A percentile compares a stretch with the other conserved stretches of the same genome.
Evolutionary conservation across 2,329 filamentous ascomycete species (phyloP).

Genomic region (Pseudomassariella vexata): DNA sequence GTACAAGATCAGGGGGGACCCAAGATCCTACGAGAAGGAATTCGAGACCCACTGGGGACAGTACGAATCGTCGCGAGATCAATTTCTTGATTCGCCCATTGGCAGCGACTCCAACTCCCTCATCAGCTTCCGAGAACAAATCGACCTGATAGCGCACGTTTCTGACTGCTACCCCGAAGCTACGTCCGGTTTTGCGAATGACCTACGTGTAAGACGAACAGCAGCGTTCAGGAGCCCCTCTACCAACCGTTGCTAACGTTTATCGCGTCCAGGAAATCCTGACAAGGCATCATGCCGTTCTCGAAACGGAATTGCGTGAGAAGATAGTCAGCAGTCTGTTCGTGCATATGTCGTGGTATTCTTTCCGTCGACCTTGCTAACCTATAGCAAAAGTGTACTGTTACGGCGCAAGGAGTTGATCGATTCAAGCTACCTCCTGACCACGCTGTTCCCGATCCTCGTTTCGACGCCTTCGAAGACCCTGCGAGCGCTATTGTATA

Average conservation of each 20-base stretch:
- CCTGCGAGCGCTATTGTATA: conserved; percentile 71
- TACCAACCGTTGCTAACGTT: too few species aligned
- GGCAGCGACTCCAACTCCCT: conserved; percentile 72
- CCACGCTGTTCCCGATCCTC: conserved; percentile 90
- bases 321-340: conserved; percentile 92
- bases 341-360: too few species aligned
- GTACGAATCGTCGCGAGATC: conserved; percentile 85
- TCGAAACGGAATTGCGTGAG: conserved; percentile 82
- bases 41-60: conserved; percentile 84
- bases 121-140: conserved; percentile 80
- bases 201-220: too few species aligned
- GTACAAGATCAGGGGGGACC: conserved; percentile 86
- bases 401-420: conserved; percentile 88
- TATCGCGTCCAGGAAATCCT: conserved; percentile 80
- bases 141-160: conserved; percentile 90
- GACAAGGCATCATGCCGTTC: conserved; percentile 70
- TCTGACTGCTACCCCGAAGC: conserved; percentile 87
- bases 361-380: too few species aligned
- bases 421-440: conserved; percentile 75
- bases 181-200: conserved; percentile 69
- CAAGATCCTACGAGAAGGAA: conserved; percentile 83
- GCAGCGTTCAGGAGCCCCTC: too few species aligned
- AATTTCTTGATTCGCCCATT: conserved; percentile 80
- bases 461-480: conserved; percentile 89
- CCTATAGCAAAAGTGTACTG: too few species aligned